phyloP scores from a whole-genome alignment of 2,329 filamentous ascomycete genomes.

The Alternaria novae-zelandiae region DNA sequence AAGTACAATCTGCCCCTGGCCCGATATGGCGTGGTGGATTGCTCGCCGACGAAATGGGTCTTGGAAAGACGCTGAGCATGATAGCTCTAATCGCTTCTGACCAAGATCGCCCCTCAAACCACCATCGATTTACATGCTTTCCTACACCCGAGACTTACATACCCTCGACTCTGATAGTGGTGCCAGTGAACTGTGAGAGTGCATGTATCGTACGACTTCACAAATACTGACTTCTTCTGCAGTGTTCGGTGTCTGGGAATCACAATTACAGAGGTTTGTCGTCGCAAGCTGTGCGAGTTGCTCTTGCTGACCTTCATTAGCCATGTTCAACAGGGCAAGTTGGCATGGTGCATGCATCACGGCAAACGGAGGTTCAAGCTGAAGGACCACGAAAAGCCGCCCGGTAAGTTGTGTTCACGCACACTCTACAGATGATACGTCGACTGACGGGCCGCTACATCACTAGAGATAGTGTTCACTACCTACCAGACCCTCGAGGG shows the following conservation, averaged over 20 bases:
- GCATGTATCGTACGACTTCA: not conserved
- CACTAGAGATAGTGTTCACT: not conserved
- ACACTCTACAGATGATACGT: not conserved
- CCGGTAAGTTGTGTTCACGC: not conserved
- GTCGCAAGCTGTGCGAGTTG: not conserved
- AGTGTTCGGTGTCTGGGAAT: not conserved
- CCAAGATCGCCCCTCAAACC: not conserved
- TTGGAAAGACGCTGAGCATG: slow-evolving; percentile 25
- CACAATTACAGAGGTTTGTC: not conserved
- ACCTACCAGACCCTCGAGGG: slow-evolving; percentile 18
- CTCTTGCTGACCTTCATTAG: not conserved
- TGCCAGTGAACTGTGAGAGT: not conserved
- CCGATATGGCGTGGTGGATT: slow-evolving; percentile 5
- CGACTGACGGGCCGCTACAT: not conserved
- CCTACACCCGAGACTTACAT: not conserved
- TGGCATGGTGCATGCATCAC: not conserved
- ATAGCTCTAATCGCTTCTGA: slow-evolving; percentile 14
- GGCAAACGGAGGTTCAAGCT: not conserved
- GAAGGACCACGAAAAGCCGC: not conserved
- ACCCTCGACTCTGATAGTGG: not conserved
- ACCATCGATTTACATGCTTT: not conserved
- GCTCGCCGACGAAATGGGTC: slow-evolving; percentile 22
- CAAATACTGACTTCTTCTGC: not conserved
- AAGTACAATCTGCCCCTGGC: not conserved
- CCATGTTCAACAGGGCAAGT: not conserved